Base-by-base conservation (phyloP, 2,329 filamentous ascomycete genomes). In the Pseudocercospora musae region DNA sequence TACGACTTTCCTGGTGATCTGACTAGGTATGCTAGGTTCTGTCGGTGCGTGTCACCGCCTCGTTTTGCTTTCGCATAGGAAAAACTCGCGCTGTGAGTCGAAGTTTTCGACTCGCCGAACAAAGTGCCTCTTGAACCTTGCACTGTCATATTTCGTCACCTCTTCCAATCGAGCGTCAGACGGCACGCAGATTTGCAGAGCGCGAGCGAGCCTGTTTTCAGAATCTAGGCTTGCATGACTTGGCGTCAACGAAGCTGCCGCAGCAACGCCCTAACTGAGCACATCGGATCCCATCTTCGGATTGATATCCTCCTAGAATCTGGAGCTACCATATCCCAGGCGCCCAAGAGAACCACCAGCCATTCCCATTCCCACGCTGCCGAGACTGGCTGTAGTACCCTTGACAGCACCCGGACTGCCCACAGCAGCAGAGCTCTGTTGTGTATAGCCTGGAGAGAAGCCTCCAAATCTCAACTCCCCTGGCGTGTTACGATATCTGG, bases 401-500 rank as follows among this genome's bases (percentile, higher is more conserved):
- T 33, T 54, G 8, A 54, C 50, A 54, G 50, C 15, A n/a, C 55
- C 25, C 15, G 61, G 57, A 54, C 61, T 63, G 25, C 61, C 61
- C 31, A 63, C 58, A n/a, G 54, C 40, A 40, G 37, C 44, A 8
- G 53, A 15, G 20, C 20, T 25, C 48, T 50, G 54, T 25, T 54
- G 25, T 0, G n/a, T 15, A 10, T 54, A 54, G n/a, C 57, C 56
- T 8, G 59, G 59, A 31, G 62, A 67, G 56, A 65, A 66, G n/a
- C 59, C 59, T 15, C 63, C 67, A 37, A 64, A 68, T 29, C 64
- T 57, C 50, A 65, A 50, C 44, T 69, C 68, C 23, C 65, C 65
- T 10, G 62, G 66, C 46, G 71, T 50, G 21, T 63, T 65, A 48
- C 73, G 66, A 60, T 76, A 76, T 55, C 75, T 66, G 18, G 72